Evolutionary conservation across 148 eudicot species (phyloP), one percentile per base, ranked within the genome.

Genomic region (Hydrangea macrophylla): DNA sequence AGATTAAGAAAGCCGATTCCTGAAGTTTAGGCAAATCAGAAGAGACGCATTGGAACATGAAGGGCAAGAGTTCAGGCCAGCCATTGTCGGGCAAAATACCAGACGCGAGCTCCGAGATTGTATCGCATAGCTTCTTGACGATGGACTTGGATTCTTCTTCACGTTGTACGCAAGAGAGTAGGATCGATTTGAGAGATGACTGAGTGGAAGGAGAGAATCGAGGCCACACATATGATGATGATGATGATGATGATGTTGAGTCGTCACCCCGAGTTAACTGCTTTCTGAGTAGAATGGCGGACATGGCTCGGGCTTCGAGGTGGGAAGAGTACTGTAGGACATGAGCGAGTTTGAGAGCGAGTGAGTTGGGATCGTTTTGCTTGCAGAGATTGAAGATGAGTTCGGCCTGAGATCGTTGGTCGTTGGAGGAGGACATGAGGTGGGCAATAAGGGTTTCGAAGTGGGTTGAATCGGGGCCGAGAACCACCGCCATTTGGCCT

Each of bases 21-120:
- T 82, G 89, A 0, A 88, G 62, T 24, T 74, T 78, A 0, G 80
- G 42, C 3, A 74, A 64, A 9, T 85, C 89, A 11, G 89, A 82
- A 0, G 88, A 72, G 5, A 91, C 90, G 55, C 92, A 88, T 53
- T 91, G 86, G 60, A 88, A 88, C 85, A 91, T 83, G 59, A 91
- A 91, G 2, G 97, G 97, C 27, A 91, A 65, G 7, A 91, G 75
- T 53, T 91, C 94, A 0, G 88, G 86, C 97, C 97, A 91, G 0
- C 69, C 74, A 9, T 78, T 77, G 2, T 84, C 86, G 6, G 92
- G 88, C 3, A 91, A 60, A 50, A 88, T 81, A 2, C 83, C 75
- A 0, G 90, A 81, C 0, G 97, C 97, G 1, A 91, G 81, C 69
- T 91, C 92, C 5, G 92, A 86, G 7, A 92, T 67, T 15, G 92